Conservation (phyloP, 139 green algal genomes). For the Tetraselmis chui region DNA sequence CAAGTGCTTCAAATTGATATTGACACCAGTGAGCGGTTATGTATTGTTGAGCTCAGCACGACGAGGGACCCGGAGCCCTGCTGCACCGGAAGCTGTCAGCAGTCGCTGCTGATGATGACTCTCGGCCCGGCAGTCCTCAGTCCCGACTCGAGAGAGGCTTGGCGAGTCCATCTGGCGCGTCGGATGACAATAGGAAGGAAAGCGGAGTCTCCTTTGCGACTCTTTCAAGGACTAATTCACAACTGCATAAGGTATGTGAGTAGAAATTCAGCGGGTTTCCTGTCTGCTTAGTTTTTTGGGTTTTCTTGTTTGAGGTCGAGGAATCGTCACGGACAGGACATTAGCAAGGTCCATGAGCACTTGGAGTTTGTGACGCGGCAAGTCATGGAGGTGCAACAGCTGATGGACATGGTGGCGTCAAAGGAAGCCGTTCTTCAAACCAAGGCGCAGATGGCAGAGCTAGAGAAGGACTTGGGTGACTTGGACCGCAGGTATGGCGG, state of each 20-base stretch:
- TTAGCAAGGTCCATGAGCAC: neutral
- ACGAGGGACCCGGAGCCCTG: neutral
- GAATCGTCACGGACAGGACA: too few species aligned
- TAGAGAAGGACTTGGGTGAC: neutral
- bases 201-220: neutral
- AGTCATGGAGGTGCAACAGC: neutral
- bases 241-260: neutral
- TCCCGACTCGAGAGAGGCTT: neutral
- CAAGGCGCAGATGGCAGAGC: neutral
- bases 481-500: neutral
- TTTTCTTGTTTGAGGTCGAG: too few species aligned
- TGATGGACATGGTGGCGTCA: neutral
- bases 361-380: neutral
- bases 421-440: neutral
- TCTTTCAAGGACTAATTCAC: neutral
- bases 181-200: neutral
- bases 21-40: too few species aligned
- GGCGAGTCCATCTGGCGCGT: neutral
- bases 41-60: too few species aligned
- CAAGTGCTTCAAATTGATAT: too few species aligned
- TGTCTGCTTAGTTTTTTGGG: neutral
- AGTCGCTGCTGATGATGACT: neutral
- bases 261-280: too few species aligned
- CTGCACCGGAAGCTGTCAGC: neutral
- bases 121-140: neutral